Conservation (phyloP, 768 basidiomycete genomes). For the Boletus sp. region DNA sequence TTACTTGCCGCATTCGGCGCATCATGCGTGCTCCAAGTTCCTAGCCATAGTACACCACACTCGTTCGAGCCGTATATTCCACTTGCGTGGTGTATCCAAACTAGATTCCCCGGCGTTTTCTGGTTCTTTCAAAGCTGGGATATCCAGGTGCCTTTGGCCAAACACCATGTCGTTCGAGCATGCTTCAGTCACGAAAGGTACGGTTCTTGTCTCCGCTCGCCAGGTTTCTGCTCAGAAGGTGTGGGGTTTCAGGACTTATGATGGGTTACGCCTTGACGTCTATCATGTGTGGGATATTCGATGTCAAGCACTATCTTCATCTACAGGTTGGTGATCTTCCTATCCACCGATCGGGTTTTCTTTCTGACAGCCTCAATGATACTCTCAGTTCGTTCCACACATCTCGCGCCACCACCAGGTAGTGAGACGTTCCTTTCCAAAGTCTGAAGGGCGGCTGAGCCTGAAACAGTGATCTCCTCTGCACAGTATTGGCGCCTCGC, state of each 20-base stretch:
- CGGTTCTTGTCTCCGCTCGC: neutral
- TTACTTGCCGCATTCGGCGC: neutral
- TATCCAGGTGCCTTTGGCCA: neutral
- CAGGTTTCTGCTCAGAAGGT: neutral
- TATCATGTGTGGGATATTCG: slow-evolving; percentile 73
- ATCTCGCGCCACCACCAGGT: slow-evolving; percentile 90
- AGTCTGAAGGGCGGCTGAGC: slow-evolving; percentile 23
- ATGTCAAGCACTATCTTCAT: slow-evolving; percentile 86
- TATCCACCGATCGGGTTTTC: neutral
- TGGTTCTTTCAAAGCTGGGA: neutral
- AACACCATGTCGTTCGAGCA: slow-evolving; percentile 71
- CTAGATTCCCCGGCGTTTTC: neutral
- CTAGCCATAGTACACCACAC: neutral
- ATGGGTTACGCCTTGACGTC: slow-evolving; percentile 66
- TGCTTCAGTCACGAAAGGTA: slow-evolving; percentile 83
- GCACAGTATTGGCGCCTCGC: slow-evolving; percentile 82
- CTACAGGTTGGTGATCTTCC: slow-evolving; percentile 54
- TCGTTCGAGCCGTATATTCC: neutral
- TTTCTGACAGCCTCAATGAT: slow-evolving; percentile 6
- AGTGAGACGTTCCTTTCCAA: slow-evolving; percentile 11
- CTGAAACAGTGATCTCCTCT: slow-evolving; percentile 29
- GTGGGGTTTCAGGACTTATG: slow-evolving; percentile 62
- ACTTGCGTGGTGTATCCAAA: neutral
- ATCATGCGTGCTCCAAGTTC: neutral
- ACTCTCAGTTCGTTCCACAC: slow-evolving; percentile 74